phyloP scores from a whole-genome alignment of 306 rosid genomes.

The Dalbergia cochinchinensis region DNA sequence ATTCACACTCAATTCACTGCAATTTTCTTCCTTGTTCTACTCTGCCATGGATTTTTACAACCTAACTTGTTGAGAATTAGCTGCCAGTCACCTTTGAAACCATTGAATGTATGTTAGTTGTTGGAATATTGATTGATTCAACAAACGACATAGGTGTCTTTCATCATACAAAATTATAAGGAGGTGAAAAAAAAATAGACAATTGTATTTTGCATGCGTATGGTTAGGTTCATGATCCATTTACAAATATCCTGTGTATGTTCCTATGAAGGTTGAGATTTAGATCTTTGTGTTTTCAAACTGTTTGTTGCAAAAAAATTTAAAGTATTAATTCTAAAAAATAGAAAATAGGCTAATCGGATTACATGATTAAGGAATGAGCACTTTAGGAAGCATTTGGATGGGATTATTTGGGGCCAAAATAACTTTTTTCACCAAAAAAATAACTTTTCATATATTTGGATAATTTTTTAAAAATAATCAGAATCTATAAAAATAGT shows the following conservation, averaged over 20 bases:
- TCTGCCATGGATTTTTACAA: too few relatives aligned
- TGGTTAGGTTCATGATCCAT: not conserved
- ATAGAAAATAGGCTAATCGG: not conserved
- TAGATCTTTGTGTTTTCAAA: not conserved
- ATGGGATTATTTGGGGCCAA: too few relatives aligned
- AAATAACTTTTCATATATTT: too few relatives aligned
- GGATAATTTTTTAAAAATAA: too few relatives aligned
- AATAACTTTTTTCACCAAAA: too few relatives aligned
- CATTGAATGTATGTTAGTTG: conserved; percentile 29
- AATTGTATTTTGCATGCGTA: not conserved
- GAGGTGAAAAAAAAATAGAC: not conserved
- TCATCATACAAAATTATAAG: not conserved
- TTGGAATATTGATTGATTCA: conserved; percentile 22
- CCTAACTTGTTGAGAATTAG: not conserved
- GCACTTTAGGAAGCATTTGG: not conserved
- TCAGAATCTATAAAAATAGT: too few relatives aligned
- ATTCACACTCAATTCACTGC: too few relatives aligned
- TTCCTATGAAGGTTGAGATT: not conserved
- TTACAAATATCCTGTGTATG: not conserved
- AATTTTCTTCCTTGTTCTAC: too few relatives aligned
- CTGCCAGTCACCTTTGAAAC: not conserved
- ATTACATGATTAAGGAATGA: not conserved
- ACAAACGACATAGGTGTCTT: conserved; percentile 6
- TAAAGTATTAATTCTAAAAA: not conserved
- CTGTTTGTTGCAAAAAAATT: not conserved